Percentiles rank a stretch among this genome's conserved stretches.
Evolutionary conservation across 495 filamentous ascomycete species (phyloP).

Genomic region (Xylaria intraflava): DNA sequence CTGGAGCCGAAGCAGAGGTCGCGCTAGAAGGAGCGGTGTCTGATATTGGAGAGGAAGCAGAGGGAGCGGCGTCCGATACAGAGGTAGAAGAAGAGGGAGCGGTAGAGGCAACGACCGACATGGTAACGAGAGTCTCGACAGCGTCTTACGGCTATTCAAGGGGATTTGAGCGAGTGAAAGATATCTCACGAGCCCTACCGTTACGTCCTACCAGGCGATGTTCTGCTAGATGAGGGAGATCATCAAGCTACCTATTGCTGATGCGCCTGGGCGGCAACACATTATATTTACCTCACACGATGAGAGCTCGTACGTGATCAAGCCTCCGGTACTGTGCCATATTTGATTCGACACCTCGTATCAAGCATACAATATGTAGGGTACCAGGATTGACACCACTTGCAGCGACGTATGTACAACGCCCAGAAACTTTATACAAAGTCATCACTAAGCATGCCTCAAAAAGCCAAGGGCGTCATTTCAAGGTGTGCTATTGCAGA

Average conservation of each 20-base stretch:
- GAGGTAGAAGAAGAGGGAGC: neutral
- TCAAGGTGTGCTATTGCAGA: constrained; percentile 3
- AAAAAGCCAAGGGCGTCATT: neutral
- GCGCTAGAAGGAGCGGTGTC: neutral
- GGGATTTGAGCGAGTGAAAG: neutral
- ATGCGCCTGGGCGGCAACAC: neutral
- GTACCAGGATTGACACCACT: neutral
- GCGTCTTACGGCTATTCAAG: neutral
- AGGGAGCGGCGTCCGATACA: neutral
- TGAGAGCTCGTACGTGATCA: neutral
- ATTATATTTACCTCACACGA: neutral
- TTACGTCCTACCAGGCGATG: neutral
- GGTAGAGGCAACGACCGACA: neutral
- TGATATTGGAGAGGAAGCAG: neutral
- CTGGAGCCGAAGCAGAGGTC: neutral
- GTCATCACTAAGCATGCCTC: neutral
- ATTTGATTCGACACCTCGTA: neutral
- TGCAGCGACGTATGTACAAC: neutral
- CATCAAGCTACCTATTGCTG: neutral
- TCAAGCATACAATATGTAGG: neutral
- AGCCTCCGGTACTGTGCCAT: neutral
- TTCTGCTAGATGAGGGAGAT: neutral
- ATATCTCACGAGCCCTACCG: neutral
- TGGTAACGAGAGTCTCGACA: neutral
- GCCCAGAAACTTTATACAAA: neutral